Percentiles rank a stretch among this genome's conserved stretches.
These are phyloP conservation scores for Apophysomyces variabilis DNA, from an alignment of 371 early-diverging fungal species.

Conservation along the genomic window DNA sequence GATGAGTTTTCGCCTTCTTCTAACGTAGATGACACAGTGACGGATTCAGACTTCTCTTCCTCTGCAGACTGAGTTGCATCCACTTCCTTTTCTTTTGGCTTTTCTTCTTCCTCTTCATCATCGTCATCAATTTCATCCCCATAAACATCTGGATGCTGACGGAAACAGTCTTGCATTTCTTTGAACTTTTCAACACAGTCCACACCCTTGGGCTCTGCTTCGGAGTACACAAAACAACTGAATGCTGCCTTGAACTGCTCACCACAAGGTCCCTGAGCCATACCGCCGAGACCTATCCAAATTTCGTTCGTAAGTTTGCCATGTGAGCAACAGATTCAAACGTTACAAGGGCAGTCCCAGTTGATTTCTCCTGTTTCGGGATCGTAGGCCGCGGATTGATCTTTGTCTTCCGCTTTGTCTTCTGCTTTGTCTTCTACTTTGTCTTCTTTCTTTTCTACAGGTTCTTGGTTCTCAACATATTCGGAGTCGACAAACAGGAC, in stretches of 20 bases:
- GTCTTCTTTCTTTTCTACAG: slow-evolving; percentile 18
- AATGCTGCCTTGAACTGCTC: slow-evolving; percentile 96
- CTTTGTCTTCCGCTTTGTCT: slow-evolving; percentile 27
- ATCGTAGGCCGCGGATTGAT: slow-evolving; percentile 59
- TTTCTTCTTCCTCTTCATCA: slow-evolving; percentile 56
- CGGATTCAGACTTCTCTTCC: slow-evolving; percentile 6
- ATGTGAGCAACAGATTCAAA: background rate
- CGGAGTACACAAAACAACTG: slow-evolving; percentile 94
- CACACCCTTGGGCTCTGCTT: slow-evolving; percentile 85
- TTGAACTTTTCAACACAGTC: slow-evolving; percentile 86
- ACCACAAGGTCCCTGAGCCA: slow-evolving; percentile 97
- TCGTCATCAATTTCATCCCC: slow-evolving; percentile 66
- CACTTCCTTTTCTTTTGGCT: slow-evolving; percentile 20
- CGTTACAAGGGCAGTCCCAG: slow-evolving; percentile 97
- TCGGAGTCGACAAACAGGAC: slow-evolving; percentile 58
- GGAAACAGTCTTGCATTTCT: slow-evolving; percentile 89
- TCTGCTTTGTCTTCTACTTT: slow-evolving; percentile 17
- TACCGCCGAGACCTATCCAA: slow-evolving; percentile 74
- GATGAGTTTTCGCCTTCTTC: slow-evolving; percentile 16
- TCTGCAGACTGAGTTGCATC: slow-evolving; percentile 4
- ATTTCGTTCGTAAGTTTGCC: slow-evolving; percentile 5
- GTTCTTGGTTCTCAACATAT: slow-evolving; percentile 31
- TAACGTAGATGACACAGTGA: slow-evolving; percentile 14
- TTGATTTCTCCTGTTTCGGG: slow-evolving; percentile 95
- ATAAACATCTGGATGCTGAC: slow-evolving; percentile 80